A percentile compares a stretch with the other conserved stretches of the same genome.
Evolutionary conservation across 2,329 filamentous ascomycete genomes (phyloP).

Genomic region (Biscogniauxia sp.): DNA sequence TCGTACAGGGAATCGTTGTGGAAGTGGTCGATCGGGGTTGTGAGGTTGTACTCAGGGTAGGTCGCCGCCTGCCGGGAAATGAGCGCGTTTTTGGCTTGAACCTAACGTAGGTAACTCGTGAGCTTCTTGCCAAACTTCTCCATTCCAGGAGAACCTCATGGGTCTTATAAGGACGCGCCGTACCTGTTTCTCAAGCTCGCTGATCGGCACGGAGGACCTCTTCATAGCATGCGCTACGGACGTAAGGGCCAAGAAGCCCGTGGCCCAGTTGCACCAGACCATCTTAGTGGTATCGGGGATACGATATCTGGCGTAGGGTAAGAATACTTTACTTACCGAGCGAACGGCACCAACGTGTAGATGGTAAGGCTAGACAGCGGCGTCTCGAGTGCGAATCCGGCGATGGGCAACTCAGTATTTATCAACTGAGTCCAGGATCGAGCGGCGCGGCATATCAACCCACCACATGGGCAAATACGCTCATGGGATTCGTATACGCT

Average conservation of each 20-base stretch:
- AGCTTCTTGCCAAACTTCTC: background rate
- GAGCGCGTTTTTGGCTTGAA: slow-evolving; percentile 12
- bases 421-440: slow-evolving; percentile 2
- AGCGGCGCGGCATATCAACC: background rate
- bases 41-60: slow-evolving; percentile 41
- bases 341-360: background rate
- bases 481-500: slow-evolving; percentile 11
- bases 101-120: slow-evolving; percentile 13
- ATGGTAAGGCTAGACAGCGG: background rate
- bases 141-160: too few species aligned
- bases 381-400: background rate
- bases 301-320: background rate
- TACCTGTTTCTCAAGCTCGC: slow-evolving; percentile 31
- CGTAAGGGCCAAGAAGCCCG: slow-evolving; percentile 21
- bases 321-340: background rate
- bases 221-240: slow-evolving; percentile 24
- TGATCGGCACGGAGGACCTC: slow-evolving; percentile 27
- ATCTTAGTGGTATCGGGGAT: slow-evolving; percentile 4
- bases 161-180: background rate
- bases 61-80: slow-evolving; percentile 14
- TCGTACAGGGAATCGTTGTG: slow-evolving; percentile 76
- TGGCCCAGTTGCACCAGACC: slow-evolving; percentile 12
- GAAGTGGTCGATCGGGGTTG: slow-evolving; percentile 72
- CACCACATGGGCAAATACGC: slow-evolving; percentile 7
- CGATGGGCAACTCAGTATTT: slow-evolving; percentile 9